These are phyloP conservation scores for Arachis monticola DNA, from an alignment of 331 rosid species.

Conservation along the genomic window DNA sequence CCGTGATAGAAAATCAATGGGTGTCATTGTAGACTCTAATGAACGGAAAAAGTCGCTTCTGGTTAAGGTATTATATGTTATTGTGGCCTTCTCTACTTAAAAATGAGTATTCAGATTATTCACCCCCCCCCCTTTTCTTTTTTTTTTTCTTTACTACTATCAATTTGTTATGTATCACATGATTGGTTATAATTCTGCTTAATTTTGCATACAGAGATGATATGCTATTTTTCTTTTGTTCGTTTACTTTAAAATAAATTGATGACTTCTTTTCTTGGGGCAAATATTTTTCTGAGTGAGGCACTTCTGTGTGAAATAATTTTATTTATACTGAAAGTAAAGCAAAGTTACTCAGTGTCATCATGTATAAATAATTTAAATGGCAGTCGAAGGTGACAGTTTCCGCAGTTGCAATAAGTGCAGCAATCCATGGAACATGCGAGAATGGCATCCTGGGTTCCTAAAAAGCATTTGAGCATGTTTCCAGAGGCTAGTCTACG, in stretches of 20 bases:
- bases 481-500: constrained; percentile 1
- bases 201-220: constrained; percentile 3
- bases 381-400: background rate
- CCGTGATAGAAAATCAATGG: constrained; percentile 64
- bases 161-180: constrained; percentile 8
- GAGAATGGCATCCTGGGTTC: background rate
- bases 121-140: background rate
- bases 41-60: constrained; percentile 56
- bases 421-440: background rate
- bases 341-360: background rate
- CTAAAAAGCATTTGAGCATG: background rate
- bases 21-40: constrained; percentile 60
- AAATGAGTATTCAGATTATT: background rate
- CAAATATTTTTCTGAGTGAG: background rate
- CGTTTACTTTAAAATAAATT: background rate
- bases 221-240: background rate
- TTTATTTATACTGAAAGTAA: background rate
- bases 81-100: background rate
- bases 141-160: too few relatives aligned
- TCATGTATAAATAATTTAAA: constrained; percentile 3
- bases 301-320: background rate
- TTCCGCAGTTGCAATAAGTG: background rate
- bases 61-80: constrained; percentile 60
- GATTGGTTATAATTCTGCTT: constrained; percentile 4
- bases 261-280: background rate